These are phyloP conservation scores for Cryphonectria naterciae DNA, from an alignment of 2,329 filamentous ascomycete genomes.

Conservation along the genomic window DNA sequence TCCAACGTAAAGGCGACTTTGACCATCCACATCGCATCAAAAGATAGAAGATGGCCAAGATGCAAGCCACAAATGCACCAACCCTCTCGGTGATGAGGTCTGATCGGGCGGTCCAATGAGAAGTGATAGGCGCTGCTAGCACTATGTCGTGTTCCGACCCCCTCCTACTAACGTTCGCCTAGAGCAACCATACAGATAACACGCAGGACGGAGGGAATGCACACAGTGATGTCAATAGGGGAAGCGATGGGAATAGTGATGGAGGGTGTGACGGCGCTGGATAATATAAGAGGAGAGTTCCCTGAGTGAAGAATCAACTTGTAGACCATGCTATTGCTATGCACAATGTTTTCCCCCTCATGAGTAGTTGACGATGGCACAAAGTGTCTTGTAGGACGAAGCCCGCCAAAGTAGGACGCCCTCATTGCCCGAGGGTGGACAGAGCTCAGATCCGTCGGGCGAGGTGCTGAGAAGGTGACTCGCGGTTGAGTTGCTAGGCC, in stretches of 20 bases:
- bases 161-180: conserved; percentile 4
- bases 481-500: not conserved
- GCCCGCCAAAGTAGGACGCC: not conserved
- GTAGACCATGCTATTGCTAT: not conserved
- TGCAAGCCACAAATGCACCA: conserved; percentile 9
- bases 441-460: not conserved
- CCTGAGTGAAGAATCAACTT: not conserved
- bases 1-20: not conserved
- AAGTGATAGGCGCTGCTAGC: not conserved
- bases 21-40: not conserved
- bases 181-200: not conserved
- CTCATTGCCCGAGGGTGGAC: not conserved
- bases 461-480: not conserved
- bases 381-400: not conserved
- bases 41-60: not conserved
- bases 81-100: conserved; percentile 6
- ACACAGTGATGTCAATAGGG: not conserved
- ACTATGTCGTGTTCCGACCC: not conserved
- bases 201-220: not conserved
- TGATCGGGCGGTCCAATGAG: not conserved
- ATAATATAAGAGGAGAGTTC: not conserved
- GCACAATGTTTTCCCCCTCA: not conserved
- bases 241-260: not conserved
- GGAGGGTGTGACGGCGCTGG: not conserved
- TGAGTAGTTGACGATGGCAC: not conserved